phyloP scores from a whole-genome alignment of 495 filamentous ascomycete genomes.

The Acidiella bohemica region DNA sequence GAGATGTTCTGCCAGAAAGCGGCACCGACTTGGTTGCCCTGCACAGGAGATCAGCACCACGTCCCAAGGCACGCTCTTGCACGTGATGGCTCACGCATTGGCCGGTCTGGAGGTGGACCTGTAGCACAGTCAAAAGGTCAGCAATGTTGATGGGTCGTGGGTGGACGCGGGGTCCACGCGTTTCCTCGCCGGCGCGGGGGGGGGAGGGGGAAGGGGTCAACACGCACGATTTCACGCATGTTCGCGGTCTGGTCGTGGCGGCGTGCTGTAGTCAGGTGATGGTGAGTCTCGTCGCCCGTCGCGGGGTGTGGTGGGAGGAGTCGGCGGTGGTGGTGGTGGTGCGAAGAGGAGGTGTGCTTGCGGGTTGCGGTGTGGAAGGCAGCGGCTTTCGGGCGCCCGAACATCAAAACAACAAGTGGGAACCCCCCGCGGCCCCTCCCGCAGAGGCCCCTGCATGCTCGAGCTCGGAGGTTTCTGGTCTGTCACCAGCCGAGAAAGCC shows the following conservation, averaged over 20 bases:
- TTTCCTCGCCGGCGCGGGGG: too few species aligned
- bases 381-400: constrained; percentile 4
- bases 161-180: too few species aligned
- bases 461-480: too few species aligned
- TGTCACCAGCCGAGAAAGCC: too few species aligned
- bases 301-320: neutral
- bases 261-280: constrained; percentile 1
- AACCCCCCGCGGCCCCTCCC: too few species aligned
- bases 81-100: constrained; percentile 72
- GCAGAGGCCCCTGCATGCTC: too few species aligned
- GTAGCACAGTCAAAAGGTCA: too few species aligned
- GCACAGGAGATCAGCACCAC: constrained; percentile 26
- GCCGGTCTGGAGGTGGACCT: constrained; percentile 98
- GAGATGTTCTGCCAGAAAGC: constrained; percentile 99
- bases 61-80: neutral
- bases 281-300: neutral
- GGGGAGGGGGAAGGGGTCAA: too few species aligned
- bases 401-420: too few species aligned
- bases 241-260: constrained; percentile 12
- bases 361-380: too few species aligned
- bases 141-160: too few species aligned
- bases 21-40: constrained; percentile 99
- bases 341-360: too few species aligned
- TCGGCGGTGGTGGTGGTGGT: constrained; percentile 3
- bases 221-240: constrained; percentile 35